These are phyloP conservation scores for Taphrina deformans DNA, from an alignment of 1,139 yeast genomes.

Conservation along the genomic window DNA sequence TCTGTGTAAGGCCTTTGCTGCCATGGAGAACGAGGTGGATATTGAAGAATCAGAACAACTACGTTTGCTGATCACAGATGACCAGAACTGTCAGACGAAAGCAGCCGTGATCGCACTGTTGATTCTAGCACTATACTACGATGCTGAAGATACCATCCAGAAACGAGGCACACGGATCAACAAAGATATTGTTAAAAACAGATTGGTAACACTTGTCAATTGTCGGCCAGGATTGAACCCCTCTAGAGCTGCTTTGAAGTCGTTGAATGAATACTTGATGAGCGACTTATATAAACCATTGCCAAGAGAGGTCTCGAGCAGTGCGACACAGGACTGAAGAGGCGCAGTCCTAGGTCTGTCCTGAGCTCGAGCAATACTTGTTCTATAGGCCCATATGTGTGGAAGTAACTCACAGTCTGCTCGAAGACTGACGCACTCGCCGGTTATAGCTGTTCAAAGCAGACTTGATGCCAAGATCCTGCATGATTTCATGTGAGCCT, in stretches of 20 bases:
- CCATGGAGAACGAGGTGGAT: not conserved
- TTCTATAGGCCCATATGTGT: too few species aligned
- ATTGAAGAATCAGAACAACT: not conserved
- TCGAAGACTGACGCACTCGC: not conserved
- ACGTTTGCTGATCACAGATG: constrained; percentile 47
- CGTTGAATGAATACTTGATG: constrained; percentile 51
- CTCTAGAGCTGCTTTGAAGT: constrained; percentile 71
- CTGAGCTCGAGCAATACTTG: too few species aligned
- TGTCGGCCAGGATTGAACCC: constrained; percentile 61
- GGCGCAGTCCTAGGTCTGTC: too few species aligned
- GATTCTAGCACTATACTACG: constrained; percentile 53
- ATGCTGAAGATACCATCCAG: constrained; percentile 48
- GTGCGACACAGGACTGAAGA: too few species aligned
- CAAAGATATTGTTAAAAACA: constrained; percentile 55
- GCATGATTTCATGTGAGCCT: constrained; percentile 52
- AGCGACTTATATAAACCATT: constrained; percentile 45
- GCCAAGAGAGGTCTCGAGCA: not conserved
- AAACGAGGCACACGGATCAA: constrained; percentile 39
- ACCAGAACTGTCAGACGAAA: constrained; percentile 64
- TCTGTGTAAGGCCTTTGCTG: constrained; percentile 7
- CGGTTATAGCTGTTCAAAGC: not conserved
- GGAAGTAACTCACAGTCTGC: too few species aligned
- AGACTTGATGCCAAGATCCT: constrained; percentile 46
- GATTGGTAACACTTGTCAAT: constrained; percentile 54
- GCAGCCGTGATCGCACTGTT: constrained; percentile 54